Evolutionary conservation across 2,329 filamentous ascomycete species (phyloP), one percentile per base, ranked within the genome.

Genomic region (Alternaria sp.): DNA sequence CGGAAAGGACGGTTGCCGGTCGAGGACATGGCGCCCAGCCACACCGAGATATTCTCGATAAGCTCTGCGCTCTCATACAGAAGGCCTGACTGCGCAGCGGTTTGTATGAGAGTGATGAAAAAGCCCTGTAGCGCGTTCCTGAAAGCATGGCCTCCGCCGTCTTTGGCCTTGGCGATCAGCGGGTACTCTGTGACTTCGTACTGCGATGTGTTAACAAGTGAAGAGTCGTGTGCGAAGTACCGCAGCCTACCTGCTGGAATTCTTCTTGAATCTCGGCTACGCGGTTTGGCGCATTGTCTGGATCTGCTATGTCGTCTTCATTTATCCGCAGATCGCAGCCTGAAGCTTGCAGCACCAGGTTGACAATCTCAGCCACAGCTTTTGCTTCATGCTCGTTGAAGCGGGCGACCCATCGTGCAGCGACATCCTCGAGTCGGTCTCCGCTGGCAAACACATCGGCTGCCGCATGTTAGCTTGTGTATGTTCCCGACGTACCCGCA

Each of bases 11-110:
- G 89, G 65, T 95, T 90, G 5, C 89, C 87, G 0, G 93, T 94
- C 5, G 93, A 96, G 3, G 95, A 96, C 91, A 99, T 93, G 62
- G 92, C 91, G 43, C 90, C 90, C 64, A 97, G 86, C 96, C 96
- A 99, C 61, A 92, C 86, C 70, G 93, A 89, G 51, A 98, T 87
- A 75, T 97, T 97, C 77, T 97, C 93, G 74, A 97, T 89, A 54
- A 99, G 84, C 28, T 90, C 87, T 36, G 83, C 81, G 66, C 96
- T 91, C 47, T 87, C 89, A 81, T 97, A 97, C 54, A 99, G 83
- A 19, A 92, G 82, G 23, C 91, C 91, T n/a, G 91, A 91, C 70
- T 93, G 89, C 74, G 96, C 93, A 54, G 97, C 86, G 6, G 93
- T 88, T 69, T 88, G 87, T 69, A 97, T 87, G 21, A 98, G 83